Evolutionary conservation across 2,329 filamentous ascomycete species (phyloP), one percentile per base, ranked within the genome.

Genomic region (Hypoxylon sp.): DNA sequence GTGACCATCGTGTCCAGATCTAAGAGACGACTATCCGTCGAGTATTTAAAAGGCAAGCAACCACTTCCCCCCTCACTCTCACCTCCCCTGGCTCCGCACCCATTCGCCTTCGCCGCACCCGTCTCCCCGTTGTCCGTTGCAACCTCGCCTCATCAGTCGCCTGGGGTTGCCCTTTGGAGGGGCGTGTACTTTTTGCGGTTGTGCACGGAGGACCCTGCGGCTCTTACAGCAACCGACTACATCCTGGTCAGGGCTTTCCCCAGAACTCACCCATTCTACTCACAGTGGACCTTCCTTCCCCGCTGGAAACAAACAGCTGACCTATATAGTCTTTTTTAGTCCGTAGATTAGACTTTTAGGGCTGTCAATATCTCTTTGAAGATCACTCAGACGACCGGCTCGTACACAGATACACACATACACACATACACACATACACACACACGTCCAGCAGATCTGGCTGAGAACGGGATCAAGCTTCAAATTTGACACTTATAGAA

Each of bases 21-120:
- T 58, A n/a, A 55, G 51, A 56, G 32, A 60, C 41, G 51, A 51
- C 61, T 43, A 52, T 23, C 50, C 41, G 56, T 56, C 37, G n/a
- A 55, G 14, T 62, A 55, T 47, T 37, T 56, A 67, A 54, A 69
- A 70, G 67, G 67, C 54, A 68, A 70, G 65, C 50, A 63, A 52
- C n/a, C n/a, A 37, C 19, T 21, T 19, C 52, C 25, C 34, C 46
- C 41, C 25, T 29, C 43, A 29, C 34, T 47, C 14, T 23, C 19
- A 21, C 32, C 43, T 47, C 47, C 47, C 23, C 34, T 27, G 21
- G 29, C 51, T 41, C 58, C 32, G 2, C 25, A 53, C 34, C 12
- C 48, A 30, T 37, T 62, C 41, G 50, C 48, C 37, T 30, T 65
- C 41, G 50, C 61, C 58, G 57, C 54, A 54, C 50, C 39, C 41